phyloP scores from a whole-genome alignment of 805 yeast species.

The Metschnikowia cerradonensis region DNA sequence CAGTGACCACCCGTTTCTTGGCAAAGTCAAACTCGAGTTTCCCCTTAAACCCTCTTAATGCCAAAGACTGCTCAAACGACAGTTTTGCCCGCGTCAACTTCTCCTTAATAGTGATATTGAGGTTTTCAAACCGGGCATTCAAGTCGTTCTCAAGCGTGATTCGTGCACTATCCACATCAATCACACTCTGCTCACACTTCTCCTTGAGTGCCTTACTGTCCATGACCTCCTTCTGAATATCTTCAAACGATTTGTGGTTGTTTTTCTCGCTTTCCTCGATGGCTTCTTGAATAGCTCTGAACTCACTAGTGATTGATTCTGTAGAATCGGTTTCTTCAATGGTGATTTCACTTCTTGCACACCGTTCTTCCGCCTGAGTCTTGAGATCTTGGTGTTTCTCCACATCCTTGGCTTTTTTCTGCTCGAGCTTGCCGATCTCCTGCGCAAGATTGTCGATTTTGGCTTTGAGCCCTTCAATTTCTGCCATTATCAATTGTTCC shows the following conservation, averaged over 20 bases:
- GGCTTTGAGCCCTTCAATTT: slow-evolving; percentile 25
- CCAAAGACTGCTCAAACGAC: slow-evolving; percentile 56
- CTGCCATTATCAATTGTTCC: slow-evolving; percentile 18
- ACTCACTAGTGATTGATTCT: slow-evolving; percentile 48
- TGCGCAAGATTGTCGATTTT: slow-evolving; percentile 12
- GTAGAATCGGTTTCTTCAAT: slow-evolving; percentile 37
- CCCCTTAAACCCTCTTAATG: slow-evolving; percentile 71
- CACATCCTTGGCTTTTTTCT: slow-evolving; percentile 9
- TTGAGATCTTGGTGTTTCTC: slow-evolving; percentile 17
- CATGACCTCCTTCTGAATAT: slow-evolving; percentile 47
- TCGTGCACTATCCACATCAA: slow-evolving; percentile 28
- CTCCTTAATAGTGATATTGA: slow-evolving; percentile 31
- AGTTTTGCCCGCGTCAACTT: slow-evolving; percentile 29
- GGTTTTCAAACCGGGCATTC: slow-evolving; percentile 28
- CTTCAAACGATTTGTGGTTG: slow-evolving; percentile 54
- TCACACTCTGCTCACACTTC: slow-evolving; percentile 39
- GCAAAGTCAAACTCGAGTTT: slow-evolving; percentile 58
- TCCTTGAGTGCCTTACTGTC: slow-evolving; percentile 40
- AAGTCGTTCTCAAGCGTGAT: slow-evolving; percentile 27
- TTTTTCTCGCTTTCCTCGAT: slow-evolving; percentile 50
- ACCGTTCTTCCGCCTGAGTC: slow-evolving; percentile 34
- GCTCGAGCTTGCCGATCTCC: slow-evolving; percentile 14
- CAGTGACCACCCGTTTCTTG: slow-evolving; percentile 47
- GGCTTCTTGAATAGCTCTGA: slow-evolving; percentile 41
- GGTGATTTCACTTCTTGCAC: slow-evolving; percentile 46